These are phyloP conservation scores for Fusarium compactum DNA, from an alignment of 2,329 filamentous ascomycete genomes.

Conservation along the genomic window DNA sequence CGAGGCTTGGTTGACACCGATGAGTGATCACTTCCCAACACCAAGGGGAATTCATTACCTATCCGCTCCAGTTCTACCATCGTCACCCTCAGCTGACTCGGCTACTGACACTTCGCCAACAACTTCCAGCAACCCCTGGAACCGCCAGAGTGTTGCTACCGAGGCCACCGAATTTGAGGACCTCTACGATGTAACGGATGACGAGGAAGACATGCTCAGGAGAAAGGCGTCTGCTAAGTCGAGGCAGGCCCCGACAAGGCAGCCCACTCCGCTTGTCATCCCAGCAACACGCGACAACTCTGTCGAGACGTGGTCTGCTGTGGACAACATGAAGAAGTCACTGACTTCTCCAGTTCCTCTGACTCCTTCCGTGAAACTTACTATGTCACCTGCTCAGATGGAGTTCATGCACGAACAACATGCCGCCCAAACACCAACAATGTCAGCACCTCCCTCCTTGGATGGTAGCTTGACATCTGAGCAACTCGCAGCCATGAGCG, in stretches of 20 bases:
- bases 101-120: constrained; percentile 66
- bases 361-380: constrained; percentile 74
- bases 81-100: constrained; percentile 68
- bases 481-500: constrained; percentile 84
- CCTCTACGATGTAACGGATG: constrained; percentile 86
- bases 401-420: constrained; percentile 75
- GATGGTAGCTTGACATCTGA: constrained; percentile 92
- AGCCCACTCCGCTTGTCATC: constrained; percentile 64
- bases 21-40: constrained; percentile 76
- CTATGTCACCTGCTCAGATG: constrained; percentile 81
- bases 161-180: constrained; percentile 84
- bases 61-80: constrained; percentile 71
- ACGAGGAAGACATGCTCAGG: constrained; percentile 66
- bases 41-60: constrained; percentile 76
- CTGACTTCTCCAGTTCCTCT: constrained; percentile 70
- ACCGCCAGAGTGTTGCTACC: constrained; percentile 71
- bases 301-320: constrained; percentile 59
- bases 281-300: constrained; percentile 55
- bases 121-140: constrained; percentile 71
- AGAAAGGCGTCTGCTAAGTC: constrained; percentile 55
- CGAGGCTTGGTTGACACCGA: constrained; percentile 69
- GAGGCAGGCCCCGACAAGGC: constrained; percentile 54
- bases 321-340: constrained; percentile 58
- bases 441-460: constrained; percentile 86
- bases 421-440: constrained; percentile 74